Base-by-base conservation (phyloP, 2,329 filamentous ascomycete genomes). In the Rosellinia necatrix region DNA sequence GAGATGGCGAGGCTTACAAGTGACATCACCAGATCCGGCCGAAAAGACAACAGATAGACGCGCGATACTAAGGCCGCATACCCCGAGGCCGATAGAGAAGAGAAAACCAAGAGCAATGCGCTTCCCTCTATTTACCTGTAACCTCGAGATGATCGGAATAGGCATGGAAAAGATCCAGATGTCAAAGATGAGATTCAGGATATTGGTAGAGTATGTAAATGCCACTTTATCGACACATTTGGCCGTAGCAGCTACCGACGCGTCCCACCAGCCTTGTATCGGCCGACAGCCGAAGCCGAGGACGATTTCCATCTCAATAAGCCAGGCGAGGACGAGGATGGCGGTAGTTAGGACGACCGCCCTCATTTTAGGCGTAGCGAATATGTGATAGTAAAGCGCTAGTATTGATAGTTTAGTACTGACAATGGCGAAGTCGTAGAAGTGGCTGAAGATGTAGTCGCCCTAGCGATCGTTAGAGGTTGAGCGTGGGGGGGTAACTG, bases 101-200 rank as follows among this genome's bases (percentile, higher is more conserved):
- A 68, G 51, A 35, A 61, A 60, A 47, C 59, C 63, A 1, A 69
- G 56, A 3, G 59, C 59, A 13, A 69, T 46, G 24, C 61, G 64
- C 40, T 62, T 65, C 22, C 56, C 58, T 22, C 27, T 37, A 6
- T 52, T 62, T 6, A 63, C 60, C 15, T 67, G 53, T 4, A 69
- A 40, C 1, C 58, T 41, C 8, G 65, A 35, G 7, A 69, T 65
- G 19, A 68, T 56, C 3, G 66, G 66, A 19, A 69, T 64, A 4
- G 66, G 66, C 62, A 69, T 65, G 19, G 54, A 24, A 34, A 69
- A 67, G 17, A 69, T 67, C 64, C 63, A 69, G 15, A 69, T 8
- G 46, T 69, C 66, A n/a, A 61, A 58, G 13, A 64, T 37, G 7
- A 69, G 56, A 49, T 69, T 69, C 35, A 62, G 57, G 32, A 64